Evolutionary conservation across 352 stramenopile genomes (phyloP), one percentile per base, ranked within the genome.

Genomic region (Globisporangium megalacanthum): DNA sequence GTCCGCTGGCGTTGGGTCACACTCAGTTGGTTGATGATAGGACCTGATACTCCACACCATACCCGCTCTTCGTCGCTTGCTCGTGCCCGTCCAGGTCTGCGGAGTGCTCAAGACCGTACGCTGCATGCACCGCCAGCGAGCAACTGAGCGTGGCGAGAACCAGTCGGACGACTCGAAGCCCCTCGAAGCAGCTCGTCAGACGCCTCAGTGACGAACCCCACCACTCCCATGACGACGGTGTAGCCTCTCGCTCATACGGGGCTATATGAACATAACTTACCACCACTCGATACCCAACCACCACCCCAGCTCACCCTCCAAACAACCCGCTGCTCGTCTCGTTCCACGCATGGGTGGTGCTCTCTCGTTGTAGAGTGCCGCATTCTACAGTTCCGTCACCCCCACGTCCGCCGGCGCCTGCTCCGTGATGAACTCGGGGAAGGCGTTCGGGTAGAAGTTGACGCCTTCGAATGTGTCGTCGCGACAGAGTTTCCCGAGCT

Each of bases 391-490:
- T 19, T 64, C 58, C 3, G 58, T 59, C 29, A 45, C 8, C 11
- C 50, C 33, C n/a, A 45, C 39, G 4, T 58, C 44, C 1, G 42
- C 20, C 22, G 41, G 45, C 14, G 54, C 49, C 15, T 49, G 19
- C 33, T 53, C 48, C 48, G 22, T 49, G 42, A 49, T 61, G 62
- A 89, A 90, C 53, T 73, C 33, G 39, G 72, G 71, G 70, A 98
- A 98, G 6, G 66, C 72, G 72, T 98, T 99, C 2, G 88, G 83
- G 71, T 97, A 99, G 60, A 98, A 99, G 62, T 95, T 91, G 15
- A 85, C 88, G 0, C 91, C 93, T 72, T 99, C 90, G 49, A 98
- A 89, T 10, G 89, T 98, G 53, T 97, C 91, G 69, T 99, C 97
- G 55, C 97, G 85, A 75, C 94, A 99, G 9, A 99, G 63, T 57